Base-by-base conservation (phyloP, 1,284 basidiomycete species). In the Cystobasidium pallidum region DNA sequence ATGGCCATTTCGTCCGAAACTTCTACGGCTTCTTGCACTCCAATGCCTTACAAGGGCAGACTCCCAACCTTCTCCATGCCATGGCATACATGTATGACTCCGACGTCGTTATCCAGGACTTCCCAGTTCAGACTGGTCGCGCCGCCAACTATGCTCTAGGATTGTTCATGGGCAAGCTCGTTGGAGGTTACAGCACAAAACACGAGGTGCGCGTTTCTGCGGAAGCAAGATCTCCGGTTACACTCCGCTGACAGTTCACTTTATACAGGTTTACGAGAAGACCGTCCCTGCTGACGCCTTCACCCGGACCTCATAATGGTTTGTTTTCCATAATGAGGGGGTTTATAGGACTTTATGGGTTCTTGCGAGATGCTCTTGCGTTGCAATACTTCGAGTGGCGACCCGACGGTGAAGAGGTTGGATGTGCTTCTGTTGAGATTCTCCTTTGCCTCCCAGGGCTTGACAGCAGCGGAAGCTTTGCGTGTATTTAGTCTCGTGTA, bases 1-100 rank as follows among this genome's bases (percentile, higher is more conserved):
- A 80, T 68, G 80, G 80, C 34, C 73, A 73, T 28, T 80, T 81
- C 65, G 77, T 80, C 0, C 77, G 78, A 73, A 79, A 79, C 72
- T 79, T 79, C 49, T 71, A 71, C 36, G 68, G 68, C 17, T 63
- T 64, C 49, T 36, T 71, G 28, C 68, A 71, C 43, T 71, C 68
- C 39, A 63, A 63, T 39, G 68, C 68, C 15, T 51, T 71, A 24
- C 68, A 71, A 57, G 68, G 61, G 11, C 59, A 63, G 19, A 54
- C 21, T 24, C 59, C 61, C 30, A 63, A 63, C 30, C 19, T 71
- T 17, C 36, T 71, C 39, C 68, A 63, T 36, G 68, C 68, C 8
- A 43, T 71, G 32, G 61, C 68, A 55, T 64, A 63, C 61, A 71
- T 71, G 68, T 63, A 63, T 39, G 68, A 71, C 36, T 36, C 68